A percentile compares a stretch with the other conserved stretches of the same genome.
These are phyloP conservation scores for Adenanthera pavonina DNA, from an alignment of 306 rosid genomes.

Conservation along the genomic window DNA sequence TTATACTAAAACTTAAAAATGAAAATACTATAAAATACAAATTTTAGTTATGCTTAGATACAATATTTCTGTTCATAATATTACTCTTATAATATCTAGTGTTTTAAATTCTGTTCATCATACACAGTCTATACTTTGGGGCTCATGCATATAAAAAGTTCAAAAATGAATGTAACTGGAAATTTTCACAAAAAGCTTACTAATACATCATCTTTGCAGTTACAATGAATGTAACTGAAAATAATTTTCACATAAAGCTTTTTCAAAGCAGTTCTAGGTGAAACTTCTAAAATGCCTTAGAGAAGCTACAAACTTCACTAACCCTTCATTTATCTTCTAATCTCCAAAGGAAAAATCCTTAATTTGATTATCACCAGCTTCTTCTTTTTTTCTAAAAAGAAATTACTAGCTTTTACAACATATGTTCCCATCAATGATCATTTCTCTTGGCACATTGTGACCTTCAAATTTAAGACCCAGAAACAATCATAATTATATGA, in stretches of 20 bases:
- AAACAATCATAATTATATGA: neutral
- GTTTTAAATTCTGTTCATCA: neutral
- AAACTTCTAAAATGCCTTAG: neutral
- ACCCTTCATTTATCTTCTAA: neutral
- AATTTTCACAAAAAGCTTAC: neutral
- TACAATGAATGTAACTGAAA: neutral
- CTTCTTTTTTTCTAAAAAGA: too few species aligned
- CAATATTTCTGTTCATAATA: neutral
- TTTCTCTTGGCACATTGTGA: slow-evolving; percentile 4
- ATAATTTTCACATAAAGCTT: neutral
- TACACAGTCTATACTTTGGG: neutral
- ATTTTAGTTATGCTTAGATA: neutral
- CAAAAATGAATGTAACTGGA: neutral
- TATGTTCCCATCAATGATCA: neutral
- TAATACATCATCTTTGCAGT: neutral
- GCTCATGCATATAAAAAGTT: neutral
- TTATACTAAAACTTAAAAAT: too few species aligned
- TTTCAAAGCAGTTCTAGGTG: neutral
- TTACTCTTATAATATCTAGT: neutral
- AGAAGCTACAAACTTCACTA: neutral
- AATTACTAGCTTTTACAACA: neutral
- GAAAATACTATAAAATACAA: too few species aligned
- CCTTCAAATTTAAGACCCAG: neutral
- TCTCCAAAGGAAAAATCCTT: neutral
- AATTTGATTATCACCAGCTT: neutral